Conservation (phyloP, 768 basidiomycete genomes). For the Amyloporia xantha region DNA sequence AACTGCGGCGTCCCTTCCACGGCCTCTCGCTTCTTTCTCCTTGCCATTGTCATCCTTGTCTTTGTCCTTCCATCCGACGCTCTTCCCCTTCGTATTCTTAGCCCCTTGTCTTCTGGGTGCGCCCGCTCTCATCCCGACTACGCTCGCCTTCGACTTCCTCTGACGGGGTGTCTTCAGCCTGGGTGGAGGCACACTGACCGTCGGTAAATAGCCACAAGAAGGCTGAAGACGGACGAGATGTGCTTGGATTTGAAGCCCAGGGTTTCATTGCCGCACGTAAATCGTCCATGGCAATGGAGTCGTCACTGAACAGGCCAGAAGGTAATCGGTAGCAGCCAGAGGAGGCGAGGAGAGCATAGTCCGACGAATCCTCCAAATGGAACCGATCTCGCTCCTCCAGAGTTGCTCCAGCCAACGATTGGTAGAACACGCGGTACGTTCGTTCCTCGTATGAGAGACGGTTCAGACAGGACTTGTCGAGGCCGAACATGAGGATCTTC, state of each 20-base stretch:
- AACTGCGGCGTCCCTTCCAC: too few relatives aligned
- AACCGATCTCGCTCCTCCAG: slow-evolving; percentile 72
- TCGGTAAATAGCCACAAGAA: slow-evolving; percentile 76
- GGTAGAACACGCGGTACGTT: slow-evolving; percentile 88
- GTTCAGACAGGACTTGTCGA: slow-evolving; percentile 83
- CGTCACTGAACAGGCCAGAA: slow-evolving; percentile 81
- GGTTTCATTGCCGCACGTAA: slow-evolving; percentile 72
- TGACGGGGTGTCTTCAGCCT: too few relatives aligned
- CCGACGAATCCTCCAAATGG: slow-evolving; percentile 73
- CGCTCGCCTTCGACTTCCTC: too few relatives aligned
- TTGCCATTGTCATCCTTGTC: too few relatives aligned
- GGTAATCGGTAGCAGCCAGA: slow-evolving; percentile 90
- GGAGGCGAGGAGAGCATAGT: slow-evolving; percentile 76
- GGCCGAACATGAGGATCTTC: slow-evolving; percentile 72
- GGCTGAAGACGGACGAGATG: slow-evolving; percentile 70
- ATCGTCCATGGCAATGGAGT: slow-evolving; percentile 77
- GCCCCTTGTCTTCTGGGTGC: too few relatives aligned
- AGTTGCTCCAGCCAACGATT: slow-evolving; percentile 80
- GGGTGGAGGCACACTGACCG: too few relatives aligned
- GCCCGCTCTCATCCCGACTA: too few relatives aligned
- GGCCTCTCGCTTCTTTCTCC: too few relatives aligned
- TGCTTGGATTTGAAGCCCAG: slow-evolving; percentile 93
- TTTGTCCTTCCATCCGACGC: too few relatives aligned
- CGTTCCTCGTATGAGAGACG: slow-evolving; percentile 78
- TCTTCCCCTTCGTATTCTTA: too few relatives aligned